Conservation (phyloP, 2,329 filamentous ascomycete species). For the Zymoseptoria tritici region DNA sequence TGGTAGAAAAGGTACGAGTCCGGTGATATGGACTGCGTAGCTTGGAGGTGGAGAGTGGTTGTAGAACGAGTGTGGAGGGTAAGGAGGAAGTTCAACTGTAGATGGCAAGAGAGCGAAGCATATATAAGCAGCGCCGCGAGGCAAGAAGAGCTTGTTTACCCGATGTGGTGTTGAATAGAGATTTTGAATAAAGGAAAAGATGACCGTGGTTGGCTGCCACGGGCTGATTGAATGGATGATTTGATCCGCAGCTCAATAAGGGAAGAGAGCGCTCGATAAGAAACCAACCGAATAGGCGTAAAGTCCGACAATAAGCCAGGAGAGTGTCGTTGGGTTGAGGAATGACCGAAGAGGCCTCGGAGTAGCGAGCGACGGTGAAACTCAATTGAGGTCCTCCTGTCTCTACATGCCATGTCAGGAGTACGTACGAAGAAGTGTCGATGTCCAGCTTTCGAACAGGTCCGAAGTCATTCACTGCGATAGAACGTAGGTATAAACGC, state of each 20-base stretch:
- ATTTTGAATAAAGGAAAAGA: slow-evolving; percentile 4
- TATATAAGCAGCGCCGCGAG: background rate
- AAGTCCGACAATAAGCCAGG: background rate
- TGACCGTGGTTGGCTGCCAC: background rate
- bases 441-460: too few species aligned
- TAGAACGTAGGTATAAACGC: too few species aligned
- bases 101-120: background rate
- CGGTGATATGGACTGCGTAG: background rate
- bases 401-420: too few species aligned
- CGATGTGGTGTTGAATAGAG: slow-evolving; percentile 19
- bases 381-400: too few species aligned
- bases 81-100: background rate
- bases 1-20: background rate
- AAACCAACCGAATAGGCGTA: background rate
- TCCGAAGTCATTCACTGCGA: too few species aligned
- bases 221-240: background rate
- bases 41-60: background rate
- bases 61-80: background rate
- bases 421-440: too few species aligned
- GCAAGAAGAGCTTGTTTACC: background rate
- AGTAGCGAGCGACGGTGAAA: too few species aligned
- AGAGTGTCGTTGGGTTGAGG: background rate
- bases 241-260: background rate
- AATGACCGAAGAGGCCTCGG: background rate
- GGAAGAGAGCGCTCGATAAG: background rate